phyloP scores from a whole-genome alignment of 1,284 basidiomycete genomes.

The Microbotryum saponariae region DNA sequence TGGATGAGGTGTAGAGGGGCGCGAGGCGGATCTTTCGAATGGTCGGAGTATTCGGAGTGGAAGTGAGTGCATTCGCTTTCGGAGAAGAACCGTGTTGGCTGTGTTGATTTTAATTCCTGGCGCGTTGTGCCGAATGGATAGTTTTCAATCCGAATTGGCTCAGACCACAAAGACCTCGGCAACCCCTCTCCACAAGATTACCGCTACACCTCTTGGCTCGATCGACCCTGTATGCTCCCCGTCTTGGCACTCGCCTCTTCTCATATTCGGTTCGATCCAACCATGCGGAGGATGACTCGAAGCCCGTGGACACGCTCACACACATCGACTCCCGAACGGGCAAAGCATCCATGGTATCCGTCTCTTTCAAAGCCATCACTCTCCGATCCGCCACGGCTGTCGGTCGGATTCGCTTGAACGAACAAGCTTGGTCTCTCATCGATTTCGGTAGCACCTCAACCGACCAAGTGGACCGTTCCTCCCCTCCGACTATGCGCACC shows the following conservation, averaged over 20 bases:
- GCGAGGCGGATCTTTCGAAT: no score
- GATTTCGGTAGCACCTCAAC: slow-evolving; percentile 26
- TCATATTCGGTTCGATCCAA: neutral
- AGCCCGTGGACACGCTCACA: slow-evolving; percentile 45
- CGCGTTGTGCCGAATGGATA: no score
- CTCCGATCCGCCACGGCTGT: slow-evolving; percentile 63
- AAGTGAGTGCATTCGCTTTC: neutral
- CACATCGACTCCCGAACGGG: slow-evolving; percentile 60
- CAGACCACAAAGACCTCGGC: neutral
- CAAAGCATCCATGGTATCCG: slow-evolving; percentile 70
- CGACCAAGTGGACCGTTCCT: neutral
- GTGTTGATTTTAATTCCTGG: no score
- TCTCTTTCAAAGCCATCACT: slow-evolving; percentile 59
- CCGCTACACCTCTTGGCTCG: neutral
- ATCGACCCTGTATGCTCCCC: neutral
- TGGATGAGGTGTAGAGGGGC: slow-evolving; percentile 35
- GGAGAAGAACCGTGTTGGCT: no score
- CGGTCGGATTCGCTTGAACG: slow-evolving; percentile 65
- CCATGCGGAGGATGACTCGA: neutral
- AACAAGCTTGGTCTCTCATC: slow-evolving; percentile 57
- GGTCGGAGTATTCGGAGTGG: neutral
- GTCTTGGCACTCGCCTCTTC: neutral
- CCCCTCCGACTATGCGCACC: slow-evolving; percentile 46
- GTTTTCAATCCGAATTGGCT: no score
- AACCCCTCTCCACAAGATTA: neutral